phyloP scores from a whole-genome alignment of 768 basidiomycete species.

The Mycena crocata region DNA sequence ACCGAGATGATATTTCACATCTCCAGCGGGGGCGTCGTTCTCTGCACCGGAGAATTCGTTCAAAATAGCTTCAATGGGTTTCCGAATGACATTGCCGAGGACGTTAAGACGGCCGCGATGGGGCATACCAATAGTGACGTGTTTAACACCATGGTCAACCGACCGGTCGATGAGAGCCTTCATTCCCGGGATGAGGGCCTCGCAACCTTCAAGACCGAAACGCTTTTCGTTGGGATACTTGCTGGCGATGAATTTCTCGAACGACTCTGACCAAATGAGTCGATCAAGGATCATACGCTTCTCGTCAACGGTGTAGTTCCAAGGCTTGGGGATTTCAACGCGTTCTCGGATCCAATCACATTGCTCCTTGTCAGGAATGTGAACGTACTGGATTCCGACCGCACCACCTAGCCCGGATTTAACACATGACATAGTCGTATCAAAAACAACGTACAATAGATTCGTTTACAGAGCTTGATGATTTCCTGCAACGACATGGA shows the following conservation, averaged over 20 bases:
- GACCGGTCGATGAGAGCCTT: slow-evolving; percentile 99
- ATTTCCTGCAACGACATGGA: slow-evolving; percentile 93
- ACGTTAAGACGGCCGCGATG: slow-evolving; percentile 99
- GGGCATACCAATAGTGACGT: slow-evolving; percentile 98
- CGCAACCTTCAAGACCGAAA: slow-evolving; percentile 98
- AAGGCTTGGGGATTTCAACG: slow-evolving; percentile 93
- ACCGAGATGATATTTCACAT: slow-evolving; percentile 99
- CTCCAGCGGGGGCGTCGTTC: slow-evolving; percentile 85
- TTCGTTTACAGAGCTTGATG: slow-evolving; percentile 88
- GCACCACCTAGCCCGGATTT: slow-evolving; percentile 70
- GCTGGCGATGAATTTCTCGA: slow-evolving; percentile 98
- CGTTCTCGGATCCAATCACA: slow-evolving; percentile 99
- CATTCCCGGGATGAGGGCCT: slow-evolving; percentile 98
- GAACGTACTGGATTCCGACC: slow-evolving; percentile 91
- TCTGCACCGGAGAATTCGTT: slow-evolving; percentile 92
- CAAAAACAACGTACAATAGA: slow-evolving; percentile 81
- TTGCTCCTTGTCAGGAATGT: slow-evolving; percentile 98
- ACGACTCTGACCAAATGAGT: slow-evolving; percentile 99
- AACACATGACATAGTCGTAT: neutral
- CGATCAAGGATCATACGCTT: slow-evolving; percentile 99
- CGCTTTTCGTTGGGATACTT: slow-evolving; percentile 99
- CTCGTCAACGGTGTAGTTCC: slow-evolving; percentile 98
- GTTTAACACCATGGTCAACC: slow-evolving; percentile 95
- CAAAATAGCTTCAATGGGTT: slow-evolving; percentile 97
- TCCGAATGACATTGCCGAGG: slow-evolving; percentile 97